Evolutionary conservation across 1,284 basidiomycete genomes (phyloP), one percentile per base, ranked within the genome.

Genomic region (Cerrena zonata): DNA sequence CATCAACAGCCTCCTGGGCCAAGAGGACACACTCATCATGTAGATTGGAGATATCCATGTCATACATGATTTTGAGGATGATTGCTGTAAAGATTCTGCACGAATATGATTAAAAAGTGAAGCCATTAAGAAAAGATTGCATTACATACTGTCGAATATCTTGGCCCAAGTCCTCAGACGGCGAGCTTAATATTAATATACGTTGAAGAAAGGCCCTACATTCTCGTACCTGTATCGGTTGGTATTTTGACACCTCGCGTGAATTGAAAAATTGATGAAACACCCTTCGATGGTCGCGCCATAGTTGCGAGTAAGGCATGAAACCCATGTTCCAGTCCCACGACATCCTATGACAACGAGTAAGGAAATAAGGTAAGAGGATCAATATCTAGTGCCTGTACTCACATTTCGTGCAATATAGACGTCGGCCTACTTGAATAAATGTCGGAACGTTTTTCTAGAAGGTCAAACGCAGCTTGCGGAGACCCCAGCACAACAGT

Each of bases 291-390:
- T 58, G 50, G 23, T 54, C 27, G 45, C 58, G 42, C 65, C 69
- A 73, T 3, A 58, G 58, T 4, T 64, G 60, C 1, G 66, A 66
- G 47, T 71, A 72, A 34, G 45, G 57, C 48, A 61, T 55, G 26
- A 69, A 57, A 5, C 63, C 64, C 18, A 74, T 57, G 5, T 65
- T 57, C 45, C 64, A 61, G 4, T 58, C 57, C 53, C 65, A 71
- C 5, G 65, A 62, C 3, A 53, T 51, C 1, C 58, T 57, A 21
- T 41, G 7, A 26, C n/a, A n/a, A n/a, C 15, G 15, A 34, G 7
- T 18, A 40, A 40, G 10, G 15, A 34, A 7, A 34, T 34, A 7
- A 7, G 30, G 7, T n/a, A n/a, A n/a, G n/a, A n/a, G n/a, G 11
- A 11, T 10, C 40, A 47, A 26, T 24, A 36, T 36, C 5, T 4